Base-by-base conservation (phyloP, 768 basidiomycete species). In the Calocybe indica region DNA sequence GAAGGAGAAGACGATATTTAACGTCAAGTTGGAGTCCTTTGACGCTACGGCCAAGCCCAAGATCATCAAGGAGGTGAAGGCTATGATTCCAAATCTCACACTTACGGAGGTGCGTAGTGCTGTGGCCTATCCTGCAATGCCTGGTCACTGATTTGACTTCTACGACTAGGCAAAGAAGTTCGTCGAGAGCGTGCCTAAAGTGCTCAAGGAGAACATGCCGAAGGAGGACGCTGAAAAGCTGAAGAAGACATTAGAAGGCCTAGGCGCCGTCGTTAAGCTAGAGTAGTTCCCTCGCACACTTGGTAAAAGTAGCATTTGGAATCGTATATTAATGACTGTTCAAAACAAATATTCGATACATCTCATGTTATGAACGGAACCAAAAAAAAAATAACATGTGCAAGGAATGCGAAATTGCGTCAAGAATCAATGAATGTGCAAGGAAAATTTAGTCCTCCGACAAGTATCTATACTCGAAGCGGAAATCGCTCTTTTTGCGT, bases 151-250 rank as follows among this genome's bases (percentile, higher is more conserved):
- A 49, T 52, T 33, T 53, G 22, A 22, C 22, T 22, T 4, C 22
- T 22, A 22, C 22, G 4, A 22, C 4, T 60, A 99, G 96, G 96
- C 96, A 22, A 99, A 99, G 80, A 99, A 96, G 70, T 95, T 98
- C 59, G 96, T 98, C 39, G 96, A 99, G 69, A 92, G 91, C 12
- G 67, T 90, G 55, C 96, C 96, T 15, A 86, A 97, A 69, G 70
- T 85, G 5, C 72, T 99, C 59, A 99, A 97, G 71, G 96, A 98
- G 71, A 90, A 90, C 64, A 61, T 96, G 49, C 75, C 90, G 15
- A 99, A 99, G 68, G 96, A 99, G 57, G 96, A 99, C 35, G 94
- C 95, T 2, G 96, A 98, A 67, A 97, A 97, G 71, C 73, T 99
- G 63, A 80, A 94, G 71, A 83, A 83, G 65, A 81, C 82, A n/a